A percentile compares a stretch with the other conserved stretches of the same genome.
phyloP scores from a whole-genome alignment of 352 stramenopile genomes.

The Phytophthora pluvialis region DNA sequence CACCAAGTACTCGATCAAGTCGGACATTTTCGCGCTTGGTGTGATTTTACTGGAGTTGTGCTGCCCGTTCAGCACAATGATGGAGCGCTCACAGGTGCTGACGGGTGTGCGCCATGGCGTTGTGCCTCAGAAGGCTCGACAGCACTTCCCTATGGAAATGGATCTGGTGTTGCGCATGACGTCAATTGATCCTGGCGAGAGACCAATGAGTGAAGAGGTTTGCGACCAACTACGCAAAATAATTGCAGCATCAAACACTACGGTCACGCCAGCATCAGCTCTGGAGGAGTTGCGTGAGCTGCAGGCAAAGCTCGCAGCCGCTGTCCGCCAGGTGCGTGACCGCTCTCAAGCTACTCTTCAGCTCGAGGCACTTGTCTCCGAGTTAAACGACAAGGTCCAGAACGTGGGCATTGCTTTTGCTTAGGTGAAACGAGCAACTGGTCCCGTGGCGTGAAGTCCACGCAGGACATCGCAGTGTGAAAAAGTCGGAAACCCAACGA shows the following conservation, averaged over 20 bases:
- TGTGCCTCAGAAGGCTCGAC: conserved; percentile 67
- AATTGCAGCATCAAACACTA: conserved; percentile 38
- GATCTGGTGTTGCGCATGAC: conserved; percentile 81
- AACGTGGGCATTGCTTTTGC: conserved; percentile 63
- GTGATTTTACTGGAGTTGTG: conserved; percentile 88
- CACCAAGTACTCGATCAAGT: conserved; percentile 84
- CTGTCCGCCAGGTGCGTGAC: conserved; percentile 64
- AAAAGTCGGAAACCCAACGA: conserved; percentile 24
- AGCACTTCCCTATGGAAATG: conserved; percentile 76
- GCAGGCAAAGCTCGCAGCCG: conserved; percentile 57
- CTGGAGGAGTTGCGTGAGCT: conserved; percentile 73
- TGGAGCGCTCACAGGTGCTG: conserved; percentile 86
- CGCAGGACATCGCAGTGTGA: conserved; percentile 1
- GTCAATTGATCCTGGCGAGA: conserved; percentile 69
- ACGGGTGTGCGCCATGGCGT: conserved; percentile 80
- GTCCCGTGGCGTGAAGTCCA: neutral
- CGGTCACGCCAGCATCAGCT: conserved; percentile 49
- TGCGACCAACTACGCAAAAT: conserved; percentile 59
- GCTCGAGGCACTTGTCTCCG: conserved; percentile 64
- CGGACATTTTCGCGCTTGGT: conserved; percentile 84
- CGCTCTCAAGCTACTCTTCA: conserved; percentile 65
- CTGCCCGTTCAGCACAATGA: conserved; percentile 85
- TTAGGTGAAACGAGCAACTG: conserved; percentile 30
- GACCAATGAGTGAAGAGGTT: conserved; percentile 65
- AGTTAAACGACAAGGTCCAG: conserved; percentile 78